Conservation (phyloP, 164 flowering plant species). For the Vitis cinerea region DNA sequence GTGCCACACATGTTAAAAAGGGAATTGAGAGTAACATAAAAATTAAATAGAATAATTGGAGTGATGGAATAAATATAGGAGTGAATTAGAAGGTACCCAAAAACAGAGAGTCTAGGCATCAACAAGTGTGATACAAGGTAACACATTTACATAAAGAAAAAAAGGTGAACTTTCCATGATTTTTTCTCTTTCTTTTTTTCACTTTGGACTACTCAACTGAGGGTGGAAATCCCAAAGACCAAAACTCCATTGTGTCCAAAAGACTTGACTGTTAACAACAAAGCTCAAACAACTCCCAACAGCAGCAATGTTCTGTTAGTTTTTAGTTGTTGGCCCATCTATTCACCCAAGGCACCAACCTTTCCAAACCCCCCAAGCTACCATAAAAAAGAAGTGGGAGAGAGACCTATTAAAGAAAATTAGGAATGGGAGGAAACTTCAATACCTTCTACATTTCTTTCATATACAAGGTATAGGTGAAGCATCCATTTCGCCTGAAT, state of each 20-base stretch:
- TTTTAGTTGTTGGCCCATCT: slow-evolving; percentile 59
- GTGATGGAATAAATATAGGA: neutral
- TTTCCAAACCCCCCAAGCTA: slow-evolving; percentile 16
- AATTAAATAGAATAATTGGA: too few relatives aligned
- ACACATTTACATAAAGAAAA: slow-evolving; percentile 6
- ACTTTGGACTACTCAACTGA: neutral
- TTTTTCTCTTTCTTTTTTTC: neutral
- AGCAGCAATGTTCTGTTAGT: slow-evolving; percentile 21
- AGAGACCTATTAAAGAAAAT: slow-evolving; percentile 2
- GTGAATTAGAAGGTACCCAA: slow-evolving; percentile 1
- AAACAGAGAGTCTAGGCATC: neutral
- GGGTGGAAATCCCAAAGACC: slow-evolving; percentile 12
- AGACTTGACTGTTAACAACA: slow-evolving; percentile 7
- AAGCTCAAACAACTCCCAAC: slow-evolving; percentile 31
- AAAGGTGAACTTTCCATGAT: neutral
- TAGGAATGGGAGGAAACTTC: slow-evolving; percentile 7
- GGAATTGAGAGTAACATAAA: too few relatives aligned
- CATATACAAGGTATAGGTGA: slow-evolving; percentile 4
- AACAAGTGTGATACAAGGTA: slow-evolving; percentile 7
- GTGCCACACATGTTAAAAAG: too few relatives aligned
- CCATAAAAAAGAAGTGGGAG: slow-evolving; percentile 4
- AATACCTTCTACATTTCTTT: slow-evolving; percentile 5
- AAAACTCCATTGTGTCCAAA: slow-evolving; percentile 10
- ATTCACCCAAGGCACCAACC: slow-evolving; percentile 30
- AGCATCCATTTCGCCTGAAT: neutral